Conservation (phyloP, 2,329 filamentous ascomycete genomes). For the Juglanconis sp. region DNA sequence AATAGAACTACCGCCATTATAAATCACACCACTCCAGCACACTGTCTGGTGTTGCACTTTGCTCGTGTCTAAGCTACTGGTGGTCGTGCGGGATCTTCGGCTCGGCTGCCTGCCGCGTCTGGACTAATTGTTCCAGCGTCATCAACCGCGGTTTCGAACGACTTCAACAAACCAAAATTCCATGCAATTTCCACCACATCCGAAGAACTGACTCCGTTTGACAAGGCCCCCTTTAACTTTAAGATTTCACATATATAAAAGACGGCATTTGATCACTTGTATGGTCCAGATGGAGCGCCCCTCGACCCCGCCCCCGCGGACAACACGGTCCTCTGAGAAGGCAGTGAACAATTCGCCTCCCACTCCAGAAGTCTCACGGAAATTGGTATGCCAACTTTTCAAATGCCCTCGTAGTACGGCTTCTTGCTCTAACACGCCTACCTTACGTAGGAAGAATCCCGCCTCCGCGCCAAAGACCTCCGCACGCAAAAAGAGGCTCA, state of each 20-base stretch:
- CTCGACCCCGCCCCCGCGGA: conserved; percentile 40
- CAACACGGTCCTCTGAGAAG: conserved; percentile 27
- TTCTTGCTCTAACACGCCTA: conserved; percentile 3
- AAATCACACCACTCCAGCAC: neutral
- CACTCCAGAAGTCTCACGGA: conserved; percentile 51
- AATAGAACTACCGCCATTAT: neutral
- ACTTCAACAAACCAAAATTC: neutral
- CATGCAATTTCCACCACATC: neutral
- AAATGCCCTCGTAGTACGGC: neutral
- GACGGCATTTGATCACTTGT: neutral
- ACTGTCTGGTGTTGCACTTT: neutral
- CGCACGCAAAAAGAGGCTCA: conserved; percentile 71
- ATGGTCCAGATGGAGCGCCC: conserved; percentile 41
- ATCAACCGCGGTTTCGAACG: neutral
- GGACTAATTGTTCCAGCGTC: conserved; percentile 1
- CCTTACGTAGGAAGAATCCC: conserved; percentile 71
- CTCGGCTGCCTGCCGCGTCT: conserved; percentile 15
- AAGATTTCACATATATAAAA: no score
- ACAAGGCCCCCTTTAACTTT: neutral
- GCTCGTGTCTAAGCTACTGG: neutral
- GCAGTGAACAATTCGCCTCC: conserved; percentile 39
- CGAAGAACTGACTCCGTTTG: no score
- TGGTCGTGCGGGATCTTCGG: conserved; percentile 2
- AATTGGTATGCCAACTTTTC: conserved; percentile 3
- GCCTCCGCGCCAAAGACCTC: conserved; percentile 83